These are phyloP conservation scores for Saccharomyces kudriavzevii DNA, from an alignment of 805 yeast genomes.

Conservation along the genomic window DNA sequence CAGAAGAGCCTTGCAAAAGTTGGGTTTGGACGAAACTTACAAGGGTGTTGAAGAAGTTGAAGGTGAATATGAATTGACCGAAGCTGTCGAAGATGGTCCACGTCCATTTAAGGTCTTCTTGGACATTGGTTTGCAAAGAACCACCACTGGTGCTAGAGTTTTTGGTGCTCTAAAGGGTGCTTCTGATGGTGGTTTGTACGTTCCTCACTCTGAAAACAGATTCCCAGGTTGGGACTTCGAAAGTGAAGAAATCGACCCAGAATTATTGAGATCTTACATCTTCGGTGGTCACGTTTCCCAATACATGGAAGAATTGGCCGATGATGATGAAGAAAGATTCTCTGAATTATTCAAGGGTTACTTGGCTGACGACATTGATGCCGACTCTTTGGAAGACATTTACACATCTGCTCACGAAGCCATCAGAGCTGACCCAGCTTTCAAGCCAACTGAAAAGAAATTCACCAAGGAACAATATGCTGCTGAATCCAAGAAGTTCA, in stretches of 20 bases:
- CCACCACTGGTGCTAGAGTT: constrained; percentile 99
- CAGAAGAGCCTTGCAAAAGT: constrained; percentile 96
- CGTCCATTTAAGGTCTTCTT: constrained; percentile 99
- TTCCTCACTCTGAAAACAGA: constrained; percentile 99
- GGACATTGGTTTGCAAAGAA: constrained; percentile 98
- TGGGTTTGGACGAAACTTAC: constrained; percentile 97
- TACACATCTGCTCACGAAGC: constrained; percentile 90
- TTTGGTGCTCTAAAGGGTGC: constrained; percentile 99
- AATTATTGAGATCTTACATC: constrained; percentile 95
- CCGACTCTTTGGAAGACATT: constrained; percentile 92
- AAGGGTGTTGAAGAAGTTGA: constrained; percentile 98
- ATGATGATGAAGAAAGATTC: constrained; percentile 99
- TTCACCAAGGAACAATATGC: constrained; percentile 97
- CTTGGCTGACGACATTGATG: constrained; percentile 94
- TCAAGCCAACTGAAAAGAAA: constrained; percentile 84
- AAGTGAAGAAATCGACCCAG: constrained; percentile 96
- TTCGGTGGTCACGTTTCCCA: constrained; percentile 99
- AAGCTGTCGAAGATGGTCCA: constrained; percentile 99
- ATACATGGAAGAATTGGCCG: constrained; percentile 99
- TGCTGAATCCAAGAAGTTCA: constrained; percentile 92
- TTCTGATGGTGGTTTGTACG: constrained; percentile 98
- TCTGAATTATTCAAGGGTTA: constrained; percentile 90
- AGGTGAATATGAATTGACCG: constrained; percentile 97
- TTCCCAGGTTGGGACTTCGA: constrained; percentile 99
- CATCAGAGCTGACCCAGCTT: constrained; percentile 92